These are phyloP conservation scores for Phytopythium vexans DNA, from an alignment of 352 stramenopile species.

Conservation along the genomic window DNA sequence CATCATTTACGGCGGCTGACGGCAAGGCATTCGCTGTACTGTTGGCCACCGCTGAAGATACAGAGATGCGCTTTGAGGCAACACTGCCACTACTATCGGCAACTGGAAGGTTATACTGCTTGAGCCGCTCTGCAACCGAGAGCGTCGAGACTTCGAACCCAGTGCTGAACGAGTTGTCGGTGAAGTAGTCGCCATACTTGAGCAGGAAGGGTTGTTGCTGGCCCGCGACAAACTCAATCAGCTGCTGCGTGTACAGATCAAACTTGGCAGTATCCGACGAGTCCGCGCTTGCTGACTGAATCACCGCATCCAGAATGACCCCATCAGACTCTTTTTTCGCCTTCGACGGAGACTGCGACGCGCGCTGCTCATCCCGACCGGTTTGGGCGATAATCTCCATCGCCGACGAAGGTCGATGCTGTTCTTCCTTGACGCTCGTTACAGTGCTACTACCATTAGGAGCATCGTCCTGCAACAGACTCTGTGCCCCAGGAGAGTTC, in stretches of 20 bases:
- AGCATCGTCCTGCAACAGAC: slow-evolving; percentile 24
- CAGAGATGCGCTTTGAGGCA: too few relatives aligned
- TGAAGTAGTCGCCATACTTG: slow-evolving; percentile 64
- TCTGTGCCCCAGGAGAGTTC: slow-evolving; percentile 62
- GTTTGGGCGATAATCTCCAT: slow-evolving; percentile 3
- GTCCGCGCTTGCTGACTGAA: slow-evolving; percentile 18
- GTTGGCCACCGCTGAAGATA: background rate
- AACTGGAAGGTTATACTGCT: slow-evolving; percentile 19
- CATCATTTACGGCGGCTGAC: background rate
- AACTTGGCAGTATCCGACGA: slow-evolving; percentile 33
- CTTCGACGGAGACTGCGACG: slow-evolving; percentile 1
- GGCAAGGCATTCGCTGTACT: background rate
- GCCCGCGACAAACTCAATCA: slow-evolving; percentile 54
- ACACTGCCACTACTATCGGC: background rate
- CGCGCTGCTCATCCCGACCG: slow-evolving; percentile 2
- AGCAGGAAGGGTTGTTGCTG: slow-evolving; percentile 82
- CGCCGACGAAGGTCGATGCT: slow-evolving; percentile 8
- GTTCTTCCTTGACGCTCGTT: background rate
- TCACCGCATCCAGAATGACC: slow-evolving; percentile 19
- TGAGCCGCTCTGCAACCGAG: slow-evolving; percentile 59
- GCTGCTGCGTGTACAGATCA: slow-evolving; percentile 57
- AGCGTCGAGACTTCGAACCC: slow-evolving; percentile 70
- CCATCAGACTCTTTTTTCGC: background rate
- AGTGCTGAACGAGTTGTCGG: slow-evolving; percentile 80
- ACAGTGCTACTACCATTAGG: background rate